These are phyloP conservation scores for Populus euphratica DNA, from an alignment of 345 rosid genomes.

Conservation along the genomic window DNA sequence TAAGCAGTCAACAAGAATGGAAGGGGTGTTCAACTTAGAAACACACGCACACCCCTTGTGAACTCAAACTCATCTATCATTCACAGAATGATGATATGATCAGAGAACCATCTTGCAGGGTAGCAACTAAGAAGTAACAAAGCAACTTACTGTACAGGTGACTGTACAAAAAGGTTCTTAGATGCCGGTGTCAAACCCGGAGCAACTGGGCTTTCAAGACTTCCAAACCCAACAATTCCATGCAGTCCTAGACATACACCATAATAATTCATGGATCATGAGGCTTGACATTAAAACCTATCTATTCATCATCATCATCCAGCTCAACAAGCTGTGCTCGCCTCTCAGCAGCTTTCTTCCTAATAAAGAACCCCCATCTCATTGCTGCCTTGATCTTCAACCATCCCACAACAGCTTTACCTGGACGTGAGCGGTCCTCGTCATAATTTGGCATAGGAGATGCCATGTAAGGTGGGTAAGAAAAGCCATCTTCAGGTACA, in stretches of 20 bases:
- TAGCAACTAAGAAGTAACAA: slow-evolving; percentile 3
- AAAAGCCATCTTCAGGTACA: slow-evolving; percentile 61
- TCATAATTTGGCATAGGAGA: slow-evolving; percentile 77
- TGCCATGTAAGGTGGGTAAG: slow-evolving; percentile 48
- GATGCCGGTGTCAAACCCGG: slow-evolving; percentile 1
- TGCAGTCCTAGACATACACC: slow-evolving; percentile 4
- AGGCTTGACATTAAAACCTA: slow-evolving; percentile 12
- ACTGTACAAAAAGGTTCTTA: slow-evolving; percentile 43
- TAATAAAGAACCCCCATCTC: slow-evolving; percentile 97
- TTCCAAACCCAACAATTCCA: slow-evolving; percentile 1
- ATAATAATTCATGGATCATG: not conserved
- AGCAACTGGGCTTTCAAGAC: slow-evolving; percentile 10
- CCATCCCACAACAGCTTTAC: slow-evolving; percentile 95
- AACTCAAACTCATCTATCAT: slow-evolving; percentile 10
- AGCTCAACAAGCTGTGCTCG: slow-evolving; percentile 88
- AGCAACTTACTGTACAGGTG: slow-evolving; percentile 50
- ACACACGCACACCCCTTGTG: not conserved
- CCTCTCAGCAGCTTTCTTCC: slow-evolving; percentile 97
- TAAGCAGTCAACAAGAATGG: slow-evolving; percentile 20
- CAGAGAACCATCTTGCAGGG: slow-evolving; percentile 11
- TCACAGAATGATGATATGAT: slow-evolving; percentile 18
- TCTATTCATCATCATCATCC: slow-evolving; percentile 61
- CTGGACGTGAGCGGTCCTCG: slow-evolving; percentile 71
- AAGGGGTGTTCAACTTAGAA: slow-evolving; percentile 10
- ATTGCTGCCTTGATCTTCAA: slow-evolving; percentile 97